Percentiles rank a stretch among this genome's conserved stretches.
Evolutionary conservation across 2,329 filamentous ascomycete genomes (phyloP).

Genomic region (Fusarium solani-melongenae): DNA sequence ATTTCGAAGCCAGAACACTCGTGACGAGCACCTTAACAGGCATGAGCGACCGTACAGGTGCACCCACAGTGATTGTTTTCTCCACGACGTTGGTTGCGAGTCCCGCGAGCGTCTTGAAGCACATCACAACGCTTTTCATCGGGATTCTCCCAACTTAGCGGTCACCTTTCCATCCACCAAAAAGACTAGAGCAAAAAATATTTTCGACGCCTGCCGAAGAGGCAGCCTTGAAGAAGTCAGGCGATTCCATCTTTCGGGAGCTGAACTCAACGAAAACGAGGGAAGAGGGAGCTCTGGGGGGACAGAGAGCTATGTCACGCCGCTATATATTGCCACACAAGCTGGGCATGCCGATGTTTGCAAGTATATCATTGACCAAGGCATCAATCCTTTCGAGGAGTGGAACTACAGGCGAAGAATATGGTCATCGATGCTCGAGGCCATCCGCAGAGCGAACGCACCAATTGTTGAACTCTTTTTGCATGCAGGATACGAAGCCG

Average conservation of each 20-base stretch:
- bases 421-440: background rate
- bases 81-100: rapidly evolving
- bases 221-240: background rate
- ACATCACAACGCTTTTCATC: background rate
- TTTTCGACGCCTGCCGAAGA: background rate
- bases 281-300: too few relatives aligned
- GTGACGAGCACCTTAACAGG: rapidly evolving
- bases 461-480: background rate
- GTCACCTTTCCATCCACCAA: rapidly evolving
- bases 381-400: background rate
- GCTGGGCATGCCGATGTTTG: background rate
- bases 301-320: background rate
- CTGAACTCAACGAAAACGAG: too few relatives aligned
- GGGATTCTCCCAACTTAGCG: rapidly evolving
- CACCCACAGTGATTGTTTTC: rapidly evolving
- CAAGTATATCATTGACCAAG: background rate
- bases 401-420: too few relatives aligned
- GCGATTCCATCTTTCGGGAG: background rate
- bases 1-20: rapidly evolving
- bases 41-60: background rate
- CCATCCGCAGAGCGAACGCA: background rate
- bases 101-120: rapidly evolving
- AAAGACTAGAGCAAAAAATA: rapidly evolving
- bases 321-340: rapidly evolving
- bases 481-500: background rate